Evolutionary conservation across 139 green algal genomes (phyloP).

Genomic region (Coccomyxa sp.): DNA sequence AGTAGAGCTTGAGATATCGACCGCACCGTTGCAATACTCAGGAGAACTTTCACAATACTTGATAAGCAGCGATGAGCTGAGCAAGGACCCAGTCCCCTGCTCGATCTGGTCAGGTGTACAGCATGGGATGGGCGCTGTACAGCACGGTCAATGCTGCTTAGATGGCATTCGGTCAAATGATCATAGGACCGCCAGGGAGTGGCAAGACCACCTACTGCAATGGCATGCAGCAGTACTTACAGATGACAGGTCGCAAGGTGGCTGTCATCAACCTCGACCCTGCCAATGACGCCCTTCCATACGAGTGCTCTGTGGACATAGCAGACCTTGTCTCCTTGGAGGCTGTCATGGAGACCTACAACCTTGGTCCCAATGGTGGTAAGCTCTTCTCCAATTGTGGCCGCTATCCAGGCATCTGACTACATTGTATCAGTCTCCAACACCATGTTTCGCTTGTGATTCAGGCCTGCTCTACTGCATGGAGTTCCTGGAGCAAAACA

Average conservation of each 20-base stretch:
- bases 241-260: conserved; percentile 27
- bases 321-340: conserved; percentile 63
- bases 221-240: conserved; percentile 78
- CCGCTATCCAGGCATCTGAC: not conserved
- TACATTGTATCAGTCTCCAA: not conserved
- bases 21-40: no score
- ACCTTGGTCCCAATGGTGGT: conserved; percentile 76
- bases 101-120: no score
- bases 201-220: conserved; percentile 93
- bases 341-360: conserved; percentile 49
- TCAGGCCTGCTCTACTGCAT: conserved; percentile 73
- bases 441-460: not conserved
- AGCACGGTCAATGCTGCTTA: no score
- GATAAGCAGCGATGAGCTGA: no score
- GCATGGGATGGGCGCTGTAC: no score
- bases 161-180: conserved; percentile 94
- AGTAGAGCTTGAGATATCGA: no score
- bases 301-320: conserved; percentile 66
- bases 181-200: conserved; percentile 89
- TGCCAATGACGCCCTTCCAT: conserved; percentile 79
- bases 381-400: not conserved
- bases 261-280: conserved; percentile 86
- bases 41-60: no score
- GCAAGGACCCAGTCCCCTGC: no score
- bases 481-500: conserved; percentile 73